Evolutionary conservation across 164 flowering plant genomes (phyloP), one percentile per base, ranked within the genome.

Genomic region (Chimonanthus salicifolius): DNA sequence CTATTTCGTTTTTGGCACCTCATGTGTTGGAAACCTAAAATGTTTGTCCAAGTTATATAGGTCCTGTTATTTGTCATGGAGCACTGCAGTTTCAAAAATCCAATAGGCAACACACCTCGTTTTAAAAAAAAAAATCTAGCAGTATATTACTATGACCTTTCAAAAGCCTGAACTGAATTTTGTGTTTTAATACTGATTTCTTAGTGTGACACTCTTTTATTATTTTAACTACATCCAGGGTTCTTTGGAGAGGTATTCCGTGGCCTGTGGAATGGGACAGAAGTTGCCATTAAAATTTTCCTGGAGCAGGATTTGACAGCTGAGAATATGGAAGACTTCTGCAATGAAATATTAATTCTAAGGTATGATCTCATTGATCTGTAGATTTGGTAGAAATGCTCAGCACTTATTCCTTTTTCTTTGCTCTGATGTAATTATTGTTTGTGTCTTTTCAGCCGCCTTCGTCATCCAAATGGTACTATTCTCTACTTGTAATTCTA

Each of bases 261-360:
- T 78, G 99, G 99, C 15, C 82, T 86, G 44, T 95, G 99, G 99
- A 96, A 96, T 84, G 99, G 99, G 69, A 94, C 99, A 8, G 97
- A 96, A 67, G 99, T 96, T 77, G 97, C 99, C 43, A 89, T 96
- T 63, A 96, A 96, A 81, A 87, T 92, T 71, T 96, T 94, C 68
- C 78, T 96, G 45, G 98, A 96, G 89, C 99, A 96, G 81, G 99
- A 96, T 84, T 80, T 94, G 79, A 94, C 95, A 62, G 85, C 95
- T 76, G 99, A 95, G 80, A 93, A 93, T 74, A 91, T 95, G 92
- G 97, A 92, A 77, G 98, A 96, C 65, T 96, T 96, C 80, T 94
- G 98, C 92, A 96, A 96, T 81, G 99, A 96, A 84, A 88, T 93
- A 78, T 83, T 94, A 62, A 90, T 96, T 76, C 88, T 94, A 47